Evolutionary conservation across 768 basidiomycete species (phyloP).

Genomic region (Pisolithus marmoratus): DNA sequence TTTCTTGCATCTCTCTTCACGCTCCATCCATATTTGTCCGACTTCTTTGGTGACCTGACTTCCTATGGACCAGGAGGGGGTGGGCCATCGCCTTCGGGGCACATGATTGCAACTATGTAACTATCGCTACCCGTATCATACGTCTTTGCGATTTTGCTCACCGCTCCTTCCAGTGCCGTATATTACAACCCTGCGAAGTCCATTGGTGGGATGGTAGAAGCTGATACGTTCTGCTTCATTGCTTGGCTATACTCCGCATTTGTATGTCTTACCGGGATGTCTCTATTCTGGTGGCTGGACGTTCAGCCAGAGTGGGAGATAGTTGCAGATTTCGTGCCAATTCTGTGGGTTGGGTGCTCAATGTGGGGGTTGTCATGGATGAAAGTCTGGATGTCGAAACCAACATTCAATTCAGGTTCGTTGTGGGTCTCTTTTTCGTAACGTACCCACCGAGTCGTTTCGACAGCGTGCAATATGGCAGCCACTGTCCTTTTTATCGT

Average conservation of each 20-base stretch:
- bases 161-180: conserved; percentile 45
- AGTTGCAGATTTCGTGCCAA: conserved; percentile 67
- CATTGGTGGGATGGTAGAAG: conserved; percentile 88
- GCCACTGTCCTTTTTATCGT: conserved; percentile 81
- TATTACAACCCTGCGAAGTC: conserved; percentile 96
- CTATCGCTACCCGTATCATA: neutral
- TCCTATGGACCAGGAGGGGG: conserved; percentile 41
- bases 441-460: neutral
- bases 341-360: conserved; percentile 79
- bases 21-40: conserved; percentile 71
- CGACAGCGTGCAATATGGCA: conserved; percentile 76
- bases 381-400: conserved; percentile 87
- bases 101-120: conserved; percentile 92
- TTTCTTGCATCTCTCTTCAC: conserved; percentile 90
- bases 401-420: conserved; percentile 83
- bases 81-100: conserved; percentile 71
- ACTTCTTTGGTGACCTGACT: conserved; percentile 57
- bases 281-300: conserved; percentile 77
- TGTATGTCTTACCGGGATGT: conserved; percentile 71
- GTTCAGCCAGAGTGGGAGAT: conserved; percentile 62
- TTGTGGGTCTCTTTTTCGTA: neutral
- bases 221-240: conserved; percentile 72
- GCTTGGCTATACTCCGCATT: conserved; percentile 66
- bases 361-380: conserved; percentile 84
- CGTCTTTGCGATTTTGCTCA: neutral